Conservation (phyloP, 768 basidiomycete genomes). For the Russula sp. region DNA sequence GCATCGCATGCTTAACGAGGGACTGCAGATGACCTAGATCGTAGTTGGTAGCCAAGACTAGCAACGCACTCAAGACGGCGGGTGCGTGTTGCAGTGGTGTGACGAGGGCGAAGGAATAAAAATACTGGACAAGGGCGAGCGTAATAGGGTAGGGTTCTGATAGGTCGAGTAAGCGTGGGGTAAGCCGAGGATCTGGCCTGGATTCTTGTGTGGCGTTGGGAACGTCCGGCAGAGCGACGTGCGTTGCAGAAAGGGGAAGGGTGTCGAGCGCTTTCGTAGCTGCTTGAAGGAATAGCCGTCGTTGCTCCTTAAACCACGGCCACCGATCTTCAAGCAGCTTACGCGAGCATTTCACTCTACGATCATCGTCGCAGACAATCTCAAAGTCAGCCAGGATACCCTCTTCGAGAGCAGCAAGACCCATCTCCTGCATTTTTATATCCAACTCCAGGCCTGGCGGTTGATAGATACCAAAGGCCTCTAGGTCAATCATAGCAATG, state of each 20-base stretch:
- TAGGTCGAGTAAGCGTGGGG: conserved; percentile 70
- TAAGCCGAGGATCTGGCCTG: conserved; percentile 71
- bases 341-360: conserved; percentile 75
- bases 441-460: conserved; percentile 65
- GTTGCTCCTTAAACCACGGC: conserved; percentile 88
- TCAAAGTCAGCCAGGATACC: conserved; percentile 84
- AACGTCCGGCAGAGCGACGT: conserved; percentile 57
- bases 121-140: conserved; percentile 86
- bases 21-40: conserved; percentile 65
- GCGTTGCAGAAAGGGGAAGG: conserved; percentile 55
- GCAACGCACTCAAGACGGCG: conserved; percentile 79
- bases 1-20: conserved; percentile 92
- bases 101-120: conserved; percentile 80
- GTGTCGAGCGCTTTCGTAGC: conserved; percentile 52
- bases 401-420: conserved; percentile 79
- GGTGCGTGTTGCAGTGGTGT: conserved; percentile 91
- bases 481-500: conserved; percentile 83
- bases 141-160: conserved; percentile 89
- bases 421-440: conserved; percentile 75
- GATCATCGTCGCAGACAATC: conserved; percentile 85
- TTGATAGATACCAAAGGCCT: conserved; percentile 94
- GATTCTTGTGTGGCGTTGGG: conserved; percentile 44
- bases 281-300: conserved; percentile 49
- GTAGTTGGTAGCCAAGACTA: conserved; percentile 82
- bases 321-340: conserved; percentile 85